Evolutionary conservation across 2,329 filamentous ascomycete genomes (phyloP).

Genomic region (Nakataea oryzae): DNA sequence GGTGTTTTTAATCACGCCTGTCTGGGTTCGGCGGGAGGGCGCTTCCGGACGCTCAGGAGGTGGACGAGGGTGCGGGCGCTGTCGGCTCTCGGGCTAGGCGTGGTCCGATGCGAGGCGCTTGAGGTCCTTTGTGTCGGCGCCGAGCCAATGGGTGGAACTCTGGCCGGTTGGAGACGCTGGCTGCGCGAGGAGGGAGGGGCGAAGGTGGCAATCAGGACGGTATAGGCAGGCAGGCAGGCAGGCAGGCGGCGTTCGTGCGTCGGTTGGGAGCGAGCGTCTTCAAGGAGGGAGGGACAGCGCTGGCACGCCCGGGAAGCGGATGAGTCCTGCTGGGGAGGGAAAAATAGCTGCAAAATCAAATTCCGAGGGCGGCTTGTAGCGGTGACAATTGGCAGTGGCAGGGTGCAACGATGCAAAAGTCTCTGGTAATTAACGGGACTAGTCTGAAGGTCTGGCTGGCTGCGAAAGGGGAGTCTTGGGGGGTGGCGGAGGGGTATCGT

Average conservation of each 20-base stretch:
- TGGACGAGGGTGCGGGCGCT: background rate
- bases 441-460: background rate
- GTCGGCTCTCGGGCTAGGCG: background rate
- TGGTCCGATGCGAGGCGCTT: background rate
- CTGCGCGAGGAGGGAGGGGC: background rate
- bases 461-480: background rate
- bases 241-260: background rate
- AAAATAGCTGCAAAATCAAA: background rate
- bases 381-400: background rate
- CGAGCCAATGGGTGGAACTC: background rate
- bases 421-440: background rate
- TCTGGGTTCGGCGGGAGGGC: background rate
- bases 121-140: background rate
- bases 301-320: background rate
- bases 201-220: background rate
- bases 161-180: background rate
- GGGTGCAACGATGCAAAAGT: background rate
- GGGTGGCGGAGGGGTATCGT: background rate
- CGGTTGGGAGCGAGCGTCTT: background rate
- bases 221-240: too few species aligned
- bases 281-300: background rate
- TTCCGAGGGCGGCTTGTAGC: background rate
- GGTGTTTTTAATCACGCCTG: background rate
- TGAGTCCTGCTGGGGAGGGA: too few species aligned
- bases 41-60: conserved; percentile 1